Percentiles rank a stretch among this genome's conserved stretches.
Conservation (phyloP, 768 basidiomycete genomes). For the Phaeolepiota aurea region DNA sequence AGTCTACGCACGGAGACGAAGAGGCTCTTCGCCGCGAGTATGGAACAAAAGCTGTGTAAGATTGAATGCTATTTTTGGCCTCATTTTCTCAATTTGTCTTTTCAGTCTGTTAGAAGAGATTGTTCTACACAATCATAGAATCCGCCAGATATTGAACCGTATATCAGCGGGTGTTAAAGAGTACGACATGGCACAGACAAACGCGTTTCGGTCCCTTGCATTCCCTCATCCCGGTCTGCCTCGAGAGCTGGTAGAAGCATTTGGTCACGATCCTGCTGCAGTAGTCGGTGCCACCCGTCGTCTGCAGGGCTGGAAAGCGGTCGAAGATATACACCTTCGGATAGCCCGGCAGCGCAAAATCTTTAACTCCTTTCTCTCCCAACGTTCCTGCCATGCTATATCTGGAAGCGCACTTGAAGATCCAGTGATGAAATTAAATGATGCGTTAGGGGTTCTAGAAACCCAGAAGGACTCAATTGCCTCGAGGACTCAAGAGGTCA, state of each 20-base stretch:
- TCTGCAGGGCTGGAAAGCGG: constrained; percentile 58
- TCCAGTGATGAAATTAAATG: constrained; percentile 41
- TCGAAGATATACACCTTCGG: constrained; percentile 67
- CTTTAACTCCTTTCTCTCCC: constrained; percentile 36
- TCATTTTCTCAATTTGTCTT: not conserved
- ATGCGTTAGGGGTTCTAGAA: constrained; percentile 43
- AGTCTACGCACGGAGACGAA: constrained; percentile 30
- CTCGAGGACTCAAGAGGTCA: constrained; percentile 39
- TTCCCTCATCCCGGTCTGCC: constrained; percentile 44
- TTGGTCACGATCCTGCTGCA: constrained; percentile 72
- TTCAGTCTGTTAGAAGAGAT: constrained; percentile 54
- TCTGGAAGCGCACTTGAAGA: constrained; percentile 41
- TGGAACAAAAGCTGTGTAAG: constrained; percentile 47
- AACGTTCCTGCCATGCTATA: constrained; percentile 10
- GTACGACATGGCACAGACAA: constrained; percentile 52
- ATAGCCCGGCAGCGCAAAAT: constrained; percentile 52
- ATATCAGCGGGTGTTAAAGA: constrained; percentile 56
- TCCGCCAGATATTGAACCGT: constrained; percentile 61
- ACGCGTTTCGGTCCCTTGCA: constrained; percentile 38
- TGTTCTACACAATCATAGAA: constrained; percentile 53
- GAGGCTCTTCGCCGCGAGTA: constrained; percentile 49
- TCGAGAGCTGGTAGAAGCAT: constrained; percentile 61
- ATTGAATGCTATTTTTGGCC: no score
- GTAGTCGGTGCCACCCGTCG: constrained; percentile 59
- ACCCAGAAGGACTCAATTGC: constrained; percentile 33